Evolutionary conservation across 805 yeast species (phyloP), one percentile per base, ranked within the genome.

Genomic region (Candida pini): DNA sequence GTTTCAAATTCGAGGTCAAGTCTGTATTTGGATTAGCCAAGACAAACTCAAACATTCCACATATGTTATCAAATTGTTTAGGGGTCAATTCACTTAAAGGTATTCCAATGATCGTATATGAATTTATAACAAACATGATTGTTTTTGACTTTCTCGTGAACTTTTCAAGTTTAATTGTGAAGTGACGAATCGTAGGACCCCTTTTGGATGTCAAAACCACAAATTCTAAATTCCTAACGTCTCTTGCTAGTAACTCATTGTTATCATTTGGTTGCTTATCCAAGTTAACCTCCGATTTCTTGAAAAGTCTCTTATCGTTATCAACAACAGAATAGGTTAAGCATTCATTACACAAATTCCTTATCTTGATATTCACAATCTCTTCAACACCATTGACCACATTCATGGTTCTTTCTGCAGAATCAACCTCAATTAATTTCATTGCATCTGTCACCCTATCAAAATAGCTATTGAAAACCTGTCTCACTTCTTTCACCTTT

Each of bases 371-470:
- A 28, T 43, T 29, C 9, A 49, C 28, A 15, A 40, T 36, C 18
- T 63, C 35, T 26, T 66, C 64, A 34, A 66, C 40, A 21, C 59
- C 54, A 28, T 54, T 42, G 17, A 73, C 65, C 2, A 51, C 48
- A 2, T 74, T 62, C 3, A 49, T 47, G 2, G 72, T 66, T 18
- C 74, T 58, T 10, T 62, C 50, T 5, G 61, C 51, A 30, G 73
- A 73, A 40, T 68, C 71, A 6, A 67, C 55, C 15, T 56, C 58
- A 25, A 77, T 73, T 24, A 68, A 45, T 23, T 58, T 56, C 41
- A 54, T 39, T n/a, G 35, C 41, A 25, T 44, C 45, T 4, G 55
- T 39, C 3, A 48, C 40, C 12, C 32, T 32, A 28, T 51, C 46
- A 41, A 54, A 54, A 21, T 40, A 39, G 12, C 60, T 60, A 24